Evolutionary conservation across 352 stramenopile genomes (phyloP), one percentile per base, ranked within the genome.

Genomic region (Poterioochromonas sp.): DNA sequence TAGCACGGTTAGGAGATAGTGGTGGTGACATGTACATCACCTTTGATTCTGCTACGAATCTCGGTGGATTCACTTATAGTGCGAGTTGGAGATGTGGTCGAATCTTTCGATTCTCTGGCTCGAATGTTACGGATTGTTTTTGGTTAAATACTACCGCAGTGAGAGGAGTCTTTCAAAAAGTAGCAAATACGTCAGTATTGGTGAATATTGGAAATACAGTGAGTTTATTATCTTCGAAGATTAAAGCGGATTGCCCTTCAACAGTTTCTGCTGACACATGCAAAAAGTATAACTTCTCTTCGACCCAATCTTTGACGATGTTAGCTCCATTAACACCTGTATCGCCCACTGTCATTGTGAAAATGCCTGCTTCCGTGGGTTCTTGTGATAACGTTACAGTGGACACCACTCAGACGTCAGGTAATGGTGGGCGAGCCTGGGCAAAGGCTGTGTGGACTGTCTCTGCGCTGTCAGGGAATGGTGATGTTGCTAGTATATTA

Each of bases 311-410:
- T 2, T 5, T 40, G 8, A 11, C 39, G 11, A 37, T 68, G 1
- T 35, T 62, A 8, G 34, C 49, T 43, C 40, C 69, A 5, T 5
- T 26, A n/a, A 65, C n/a, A 22, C 37, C 69, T 3, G 18, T 44
- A 32, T n/a, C 49, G 1, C 69, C 69, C 32, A 39, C 32, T 65
- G 12, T 35, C 2, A 68, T 76, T 34, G 2, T 76, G 22, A 26
- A 11, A 26, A 18, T 64, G 3, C 35, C 69, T 34, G 26, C 69
- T 37, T 5, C 32, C 20, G 34, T 63, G 11, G 43, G 43, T 5
- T 5, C 20, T 8, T 76, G 69, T 63, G 69, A 76, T 43, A 63
- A 76, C 39, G 34, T 76, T 12, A 65, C 69, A n/a, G 37, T 76
- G 1, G 40, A 64, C 29, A 35, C 69, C 3, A 37, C 69, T 8